Evolutionary conservation across 2,329 filamentous ascomycete genomes (phyloP).

Genomic region (Corniculantispora saksenae): DNA sequence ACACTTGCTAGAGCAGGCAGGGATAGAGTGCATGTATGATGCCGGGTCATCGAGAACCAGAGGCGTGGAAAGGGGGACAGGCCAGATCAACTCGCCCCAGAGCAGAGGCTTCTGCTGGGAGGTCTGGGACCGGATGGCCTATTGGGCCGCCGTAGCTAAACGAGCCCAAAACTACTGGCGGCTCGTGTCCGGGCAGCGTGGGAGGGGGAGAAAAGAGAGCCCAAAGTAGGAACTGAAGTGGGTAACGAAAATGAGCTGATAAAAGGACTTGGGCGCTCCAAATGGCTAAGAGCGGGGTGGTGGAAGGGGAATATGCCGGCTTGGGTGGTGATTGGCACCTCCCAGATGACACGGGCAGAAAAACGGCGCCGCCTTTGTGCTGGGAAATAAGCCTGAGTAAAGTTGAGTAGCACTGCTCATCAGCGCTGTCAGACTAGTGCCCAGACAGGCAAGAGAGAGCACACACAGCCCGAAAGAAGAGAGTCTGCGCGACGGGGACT

Average conservation of each 20-base stretch:
- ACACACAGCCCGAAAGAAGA: conserved; percentile 21
- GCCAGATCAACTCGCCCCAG: conserved; percentile 2
- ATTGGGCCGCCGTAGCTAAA: neutral
- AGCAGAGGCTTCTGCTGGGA: neutral
- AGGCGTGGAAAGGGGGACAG: conserved; percentile 3
- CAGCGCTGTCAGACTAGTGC: conserved; percentile 15
- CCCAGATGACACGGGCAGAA: conserved; percentile 12
- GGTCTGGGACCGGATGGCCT: neutral
- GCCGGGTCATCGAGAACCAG: neutral
- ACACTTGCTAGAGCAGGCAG: neutral
- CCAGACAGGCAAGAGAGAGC: conserved; percentile 21
- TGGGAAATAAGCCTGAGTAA: conserved; percentile 17
- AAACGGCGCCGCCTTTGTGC: conserved; percentile 12
- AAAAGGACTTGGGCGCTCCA: conserved; percentile 14
- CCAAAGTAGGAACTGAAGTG: conserved; percentile 19
- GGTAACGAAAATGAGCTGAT: conserved; percentile 21
- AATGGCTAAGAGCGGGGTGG: conserved; percentile 13
- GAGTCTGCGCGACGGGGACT: neutral
- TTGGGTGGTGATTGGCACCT: conserved; percentile 14
- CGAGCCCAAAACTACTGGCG: neutral
- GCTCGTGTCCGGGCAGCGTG: neutral
- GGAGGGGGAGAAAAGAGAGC: conserved; percentile 8
- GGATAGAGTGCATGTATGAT: conserved; percentile 9
- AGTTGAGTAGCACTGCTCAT: conserved; percentile 10
- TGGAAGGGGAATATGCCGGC: conserved; percentile 15